These are phyloP conservation scores for Phytophthora pluvialis DNA, from an alignment of 352 stramenopile genomes.

Conservation along the genomic window DNA sequence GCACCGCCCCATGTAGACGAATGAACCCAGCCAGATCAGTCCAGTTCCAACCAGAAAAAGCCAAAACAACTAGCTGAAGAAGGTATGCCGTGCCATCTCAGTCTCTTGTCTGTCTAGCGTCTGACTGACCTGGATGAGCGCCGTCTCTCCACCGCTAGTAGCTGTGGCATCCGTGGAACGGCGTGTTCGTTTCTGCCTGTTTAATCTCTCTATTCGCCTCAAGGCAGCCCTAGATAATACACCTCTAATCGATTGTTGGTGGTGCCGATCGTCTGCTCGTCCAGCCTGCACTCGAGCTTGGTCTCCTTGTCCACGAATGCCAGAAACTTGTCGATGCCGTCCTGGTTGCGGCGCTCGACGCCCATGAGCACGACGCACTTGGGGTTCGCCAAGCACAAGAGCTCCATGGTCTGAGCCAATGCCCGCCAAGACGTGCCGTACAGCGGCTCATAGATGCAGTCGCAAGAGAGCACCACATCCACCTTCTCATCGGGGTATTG, in stretches of 20 bases:
- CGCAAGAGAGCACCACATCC: constrained; percentile 94
- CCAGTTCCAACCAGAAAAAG: constrained; percentile 17
- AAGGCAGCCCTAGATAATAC: constrained; percentile 59
- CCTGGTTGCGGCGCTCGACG: constrained; percentile 81
- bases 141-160: background rate
- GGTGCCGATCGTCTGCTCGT: constrained; percentile 49
- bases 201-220: constrained; percentile 18
- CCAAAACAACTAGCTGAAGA: constrained; percentile 13
- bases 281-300: constrained; percentile 50
- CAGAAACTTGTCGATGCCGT: constrained; percentile 85
- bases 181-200: background rate
- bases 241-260: constrained; percentile 73
- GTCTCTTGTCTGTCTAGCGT: constrained; percentile 19
- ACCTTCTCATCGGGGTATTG: constrained; percentile 62
- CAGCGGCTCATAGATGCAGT: constrained; percentile 95
- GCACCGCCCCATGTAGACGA: constrained; percentile 85
- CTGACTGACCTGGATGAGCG: constrained; percentile 14
- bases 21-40: constrained; percentile 19
- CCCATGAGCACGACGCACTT: constrained; percentile 72
- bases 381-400: constrained; percentile 62
- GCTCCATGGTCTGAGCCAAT: constrained; percentile 90
- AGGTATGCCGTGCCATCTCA: constrained; percentile 12
- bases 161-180: background rate
- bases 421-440: constrained; percentile 92
- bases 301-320: constrained; percentile 59